Base-by-base conservation (phyloP, 805 yeast species). In the Metschnikowia sp. region DNA sequence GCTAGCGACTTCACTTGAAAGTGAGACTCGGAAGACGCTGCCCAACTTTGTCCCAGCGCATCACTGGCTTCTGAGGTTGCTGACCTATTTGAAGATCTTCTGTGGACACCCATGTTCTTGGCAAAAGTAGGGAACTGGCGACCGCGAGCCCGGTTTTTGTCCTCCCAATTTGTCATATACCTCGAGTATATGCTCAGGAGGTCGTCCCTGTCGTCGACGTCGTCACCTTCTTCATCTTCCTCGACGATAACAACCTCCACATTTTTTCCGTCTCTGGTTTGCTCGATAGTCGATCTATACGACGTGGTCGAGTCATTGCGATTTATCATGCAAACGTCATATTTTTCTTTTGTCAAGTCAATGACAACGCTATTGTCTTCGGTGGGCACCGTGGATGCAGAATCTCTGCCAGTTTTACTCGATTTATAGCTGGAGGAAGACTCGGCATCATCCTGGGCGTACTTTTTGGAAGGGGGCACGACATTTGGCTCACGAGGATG, bases 191-290 rank as follows among this genome's bases (percentile, higher is more conserved):
- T 65, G 52, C 76, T 72, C 50, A 61, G 63, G 42, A 73, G 62
- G 15, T 67, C 72, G 39, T 64, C 67, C 15, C 59, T 52, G 13
- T 61, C 68, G 26, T 36, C 36, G 10, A 26, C 13, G 9, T 50
- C 53, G 8, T 58, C 61, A 18, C 56, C 62, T 9, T 62, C 70
- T 6, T 68, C 72, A n/a, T 46, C 49, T 26, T 66, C 72, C 10
- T 72, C 76, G 5, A 73, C 76, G 36, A 72, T 53, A 2, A 73
- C 76, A 7, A 73, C 75, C 45, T 73, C 77, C 0, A 72, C 69
- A 11, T 65, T 64, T 47, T 63, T 66, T 3, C 77, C 77, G 22
- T 65, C 66, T 22, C 56, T 64, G 4, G 63, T 60, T 42, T 58
- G 65, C 42, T 73, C 76, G 2, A 70, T 72, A 2, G 69, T 68